These are phyloP conservation scores for Boletus sp. DNA, from an alignment of 768 basidiomycete species.

Conservation along the genomic window DNA sequence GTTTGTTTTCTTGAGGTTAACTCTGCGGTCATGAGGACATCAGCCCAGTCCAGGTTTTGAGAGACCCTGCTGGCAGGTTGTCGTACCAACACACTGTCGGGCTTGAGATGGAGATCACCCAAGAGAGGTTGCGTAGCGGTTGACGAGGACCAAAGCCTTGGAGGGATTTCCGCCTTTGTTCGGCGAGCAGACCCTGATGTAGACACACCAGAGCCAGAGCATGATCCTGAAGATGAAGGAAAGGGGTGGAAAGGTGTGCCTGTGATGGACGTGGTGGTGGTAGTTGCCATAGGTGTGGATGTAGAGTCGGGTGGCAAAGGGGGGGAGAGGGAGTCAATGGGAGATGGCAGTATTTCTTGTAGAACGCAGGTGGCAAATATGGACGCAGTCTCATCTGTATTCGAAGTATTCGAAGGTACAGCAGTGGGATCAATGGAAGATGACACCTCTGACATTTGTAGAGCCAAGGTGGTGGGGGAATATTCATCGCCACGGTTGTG, in stretches of 20 bases:
- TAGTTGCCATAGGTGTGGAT: not conserved
- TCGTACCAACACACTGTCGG: not conserved
- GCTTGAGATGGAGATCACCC: not conserved
- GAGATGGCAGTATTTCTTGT: too few species aligned
- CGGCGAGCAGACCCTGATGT: not conserved
- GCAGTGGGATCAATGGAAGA: not conserved
- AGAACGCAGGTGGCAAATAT: too few species aligned
- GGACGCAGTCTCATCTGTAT: too few species aligned
- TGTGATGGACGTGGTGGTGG: too few species aligned
- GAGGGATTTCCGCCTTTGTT: not conserved
- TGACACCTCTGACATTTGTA: too few species aligned
- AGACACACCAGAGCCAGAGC: not conserved
- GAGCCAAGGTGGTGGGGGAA: not conserved
- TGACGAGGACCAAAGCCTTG: not conserved
- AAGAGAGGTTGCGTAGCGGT: not conserved
- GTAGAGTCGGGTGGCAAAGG: not conserved
- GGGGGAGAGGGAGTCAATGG: not conserved
- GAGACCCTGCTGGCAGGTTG: not conserved
- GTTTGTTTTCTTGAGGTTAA: not conserved
- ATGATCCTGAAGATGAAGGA: not conserved
- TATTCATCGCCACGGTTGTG: not conserved
- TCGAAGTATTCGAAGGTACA: too few species aligned
- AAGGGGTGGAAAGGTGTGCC: not conserved
- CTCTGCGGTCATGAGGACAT: not conserved
- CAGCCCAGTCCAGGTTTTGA: not conserved